Conservation (phyloP, 2,329 filamentous ascomycete genomes). For the Ceratocystis cubensis region DNA sequence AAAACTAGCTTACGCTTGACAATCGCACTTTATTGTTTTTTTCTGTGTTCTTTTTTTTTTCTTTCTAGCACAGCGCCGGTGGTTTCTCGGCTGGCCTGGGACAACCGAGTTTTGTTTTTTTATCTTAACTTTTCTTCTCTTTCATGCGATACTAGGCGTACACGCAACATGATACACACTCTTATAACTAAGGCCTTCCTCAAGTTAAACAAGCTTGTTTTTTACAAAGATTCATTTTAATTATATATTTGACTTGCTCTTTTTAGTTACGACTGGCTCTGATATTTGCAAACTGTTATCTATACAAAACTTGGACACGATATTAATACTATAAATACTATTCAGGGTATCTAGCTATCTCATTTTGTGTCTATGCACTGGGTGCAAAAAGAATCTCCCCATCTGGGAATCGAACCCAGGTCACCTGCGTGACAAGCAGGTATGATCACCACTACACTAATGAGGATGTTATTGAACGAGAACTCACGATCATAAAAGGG, state of each 20-base stretch:
- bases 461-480: neutral
- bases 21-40: slow-evolving; percentile 8
- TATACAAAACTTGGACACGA: too few relatives aligned
- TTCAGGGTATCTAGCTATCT: too few relatives aligned
- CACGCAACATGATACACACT: neutral
- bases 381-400: slow-evolving; percentile 1
- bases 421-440: slow-evolving; percentile 16
- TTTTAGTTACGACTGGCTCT: neutral
- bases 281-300: too few relatives aligned
- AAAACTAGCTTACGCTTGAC: neutral
- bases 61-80: neutral
- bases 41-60: neutral
- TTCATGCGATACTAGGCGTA: neutral
- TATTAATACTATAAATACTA: too few relatives aligned
- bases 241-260: neutral
- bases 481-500: too few relatives aligned
- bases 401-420: slow-evolving; percentile 15
- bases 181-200: neutral
- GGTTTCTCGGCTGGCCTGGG: slow-evolving; percentile 4
- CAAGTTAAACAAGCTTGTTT: neutral
- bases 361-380: neutral
- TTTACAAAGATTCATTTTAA: too few relatives aligned
- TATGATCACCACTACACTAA: slow-evolving; percentile 16
- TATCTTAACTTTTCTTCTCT: neutral
- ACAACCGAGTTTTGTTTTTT: neutral